Evolutionary conservation across 2,329 filamentous ascomycete species (phyloP), one percentile per base, ranked within the genome.

Genomic region (Fusarium sp.): DNA sequence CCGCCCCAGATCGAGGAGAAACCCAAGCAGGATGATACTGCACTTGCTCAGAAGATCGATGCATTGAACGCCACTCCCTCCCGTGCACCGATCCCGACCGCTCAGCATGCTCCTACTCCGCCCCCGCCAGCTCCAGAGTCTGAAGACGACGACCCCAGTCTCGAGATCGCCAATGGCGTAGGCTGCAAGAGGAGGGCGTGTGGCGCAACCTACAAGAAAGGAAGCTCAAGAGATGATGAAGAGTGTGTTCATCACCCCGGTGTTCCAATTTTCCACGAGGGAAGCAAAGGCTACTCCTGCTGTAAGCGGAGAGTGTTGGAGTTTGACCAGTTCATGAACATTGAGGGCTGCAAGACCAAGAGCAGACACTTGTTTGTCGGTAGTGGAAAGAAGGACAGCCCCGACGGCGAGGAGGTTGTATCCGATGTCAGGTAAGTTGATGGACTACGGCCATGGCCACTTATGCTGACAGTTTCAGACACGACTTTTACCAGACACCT

Each of bases 281-380:
- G 96, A 34, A 97, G 93, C 81, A 99, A 99, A 83, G 96, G 96
- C 2, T 99, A 96, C 85, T 94, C 89, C 61, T 99, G 96, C 83
- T 99, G 96, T 82, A 98, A 98, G 86, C 86, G 93, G 73, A 87
- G 94, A 36, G 96, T 99, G 58, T 82, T 99, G 60, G 96, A 99
- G 77, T 99, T 99, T 79, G 94, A 99, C 77, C 91, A 98, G 79
- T 99, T 99, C 80, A 89, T 99, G 89, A 96, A 92, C 80, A 95
- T 99, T 61, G 89, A 92, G 72, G 96, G 96, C 2, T 99, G 96
- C 81, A 89, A 89, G 77, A 94, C 91, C 42, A 96, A 94, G 80
- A 83, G 85, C 42, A 85, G 86, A 62, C 96, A 99, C 82, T 80
- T 97, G 69, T 99, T 97, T 74, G 85, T 98, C 32, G 92, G 92